Percentiles rank a stretch among this genome's conserved stretches.
phyloP scores from a whole-genome alignment of 805 yeast species.

The Cyberlindnera maclurae region DNA sequence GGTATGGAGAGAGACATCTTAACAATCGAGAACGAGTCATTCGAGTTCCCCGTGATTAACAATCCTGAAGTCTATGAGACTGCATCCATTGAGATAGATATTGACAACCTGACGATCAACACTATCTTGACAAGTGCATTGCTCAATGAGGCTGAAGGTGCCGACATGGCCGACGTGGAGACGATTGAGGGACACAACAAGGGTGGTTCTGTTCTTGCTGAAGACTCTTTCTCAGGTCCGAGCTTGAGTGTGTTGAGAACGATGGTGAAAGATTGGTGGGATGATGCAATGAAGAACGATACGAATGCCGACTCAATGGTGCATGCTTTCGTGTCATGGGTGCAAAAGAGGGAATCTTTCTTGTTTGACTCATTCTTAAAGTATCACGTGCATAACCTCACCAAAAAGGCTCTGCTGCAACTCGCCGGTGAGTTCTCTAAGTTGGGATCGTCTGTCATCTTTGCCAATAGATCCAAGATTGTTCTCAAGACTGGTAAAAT shows the following conservation, averaged over 20 bases:
- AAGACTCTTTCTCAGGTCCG: constrained; percentile 74
- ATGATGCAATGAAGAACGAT: constrained; percentile 65
- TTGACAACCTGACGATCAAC: constrained; percentile 77
- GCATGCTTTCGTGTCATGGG: constrained; percentile 80
- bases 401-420: constrained; percentile 77
- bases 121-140: constrained; percentile 80
- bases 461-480: constrained; percentile 72
- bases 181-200: constrained; percentile 25
- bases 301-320: constrained; percentile 76
- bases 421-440: constrained; percentile 69
- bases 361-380: constrained; percentile 74
- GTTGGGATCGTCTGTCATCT: constrained; percentile 73
- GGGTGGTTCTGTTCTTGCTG: constrained; percentile 43
- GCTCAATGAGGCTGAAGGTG: constrained; percentile 83
- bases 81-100: constrained; percentile 69
- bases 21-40: constrained; percentile 44
- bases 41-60: constrained; percentile 66
- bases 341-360: constrained; percentile 63
- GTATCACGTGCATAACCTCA: constrained; percentile 81
- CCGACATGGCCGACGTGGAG: constrained; percentile 53
- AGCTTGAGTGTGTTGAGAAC: constrained; percentile 64
- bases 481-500: constrained; percentile 67
- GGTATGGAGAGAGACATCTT: constrained; percentile 62
- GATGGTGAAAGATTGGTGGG: constrained; percentile 91
- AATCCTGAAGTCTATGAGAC: constrained; percentile 73